phyloP scores from a whole-genome alignment of 2,329 filamentous ascomycete species.

The Stagonosporopsis chrysanthemi region DNA sequence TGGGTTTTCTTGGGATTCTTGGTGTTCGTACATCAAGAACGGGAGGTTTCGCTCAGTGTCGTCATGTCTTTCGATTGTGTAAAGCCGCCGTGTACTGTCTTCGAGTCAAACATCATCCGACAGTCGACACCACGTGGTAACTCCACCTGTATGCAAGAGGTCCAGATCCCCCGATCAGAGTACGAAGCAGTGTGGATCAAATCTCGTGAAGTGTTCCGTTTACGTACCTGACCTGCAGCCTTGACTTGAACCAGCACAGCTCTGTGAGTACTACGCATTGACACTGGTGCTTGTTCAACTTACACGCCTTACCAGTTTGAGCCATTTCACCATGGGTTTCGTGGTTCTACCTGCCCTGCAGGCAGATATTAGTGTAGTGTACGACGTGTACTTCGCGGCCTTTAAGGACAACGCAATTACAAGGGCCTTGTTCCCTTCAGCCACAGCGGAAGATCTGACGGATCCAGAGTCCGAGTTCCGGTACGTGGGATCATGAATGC shows the following conservation, averaged over 20 bases:
- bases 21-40: not conserved
- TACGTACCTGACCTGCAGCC: not conserved
- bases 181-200: conserved; percentile 1
- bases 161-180: conserved; percentile 1
- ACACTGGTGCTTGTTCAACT: conserved; percentile 5
- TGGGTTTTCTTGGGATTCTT: conserved; percentile 15
- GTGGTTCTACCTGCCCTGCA: conserved; percentile 57
- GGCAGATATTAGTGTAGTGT: conserved; percentile 56
- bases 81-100: not conserved
- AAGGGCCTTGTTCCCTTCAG: conserved; percentile 53
- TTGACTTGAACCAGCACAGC: not conserved
- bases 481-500: conserved; percentile 14
- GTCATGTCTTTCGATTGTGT: not conserved
- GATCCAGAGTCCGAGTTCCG: conserved; percentile 34
- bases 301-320: conserved; percentile 8
- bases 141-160: not conserved
- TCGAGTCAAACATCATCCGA: not conserved
- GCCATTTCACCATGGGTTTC: conserved; percentile 35
- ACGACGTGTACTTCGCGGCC: conserved; percentile 58
- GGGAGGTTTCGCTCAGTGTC: not conserved
- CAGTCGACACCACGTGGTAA: not conserved
- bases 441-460: conserved; percentile 27
- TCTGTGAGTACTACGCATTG: conserved; percentile 8
- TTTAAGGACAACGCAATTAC: conserved; percentile 56
- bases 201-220: conserved; percentile 2